Evolutionary conservation across 2,329 filamentous ascomycete genomes (phyloP).

Genomic region (Waltergamsia citrina): DNA sequence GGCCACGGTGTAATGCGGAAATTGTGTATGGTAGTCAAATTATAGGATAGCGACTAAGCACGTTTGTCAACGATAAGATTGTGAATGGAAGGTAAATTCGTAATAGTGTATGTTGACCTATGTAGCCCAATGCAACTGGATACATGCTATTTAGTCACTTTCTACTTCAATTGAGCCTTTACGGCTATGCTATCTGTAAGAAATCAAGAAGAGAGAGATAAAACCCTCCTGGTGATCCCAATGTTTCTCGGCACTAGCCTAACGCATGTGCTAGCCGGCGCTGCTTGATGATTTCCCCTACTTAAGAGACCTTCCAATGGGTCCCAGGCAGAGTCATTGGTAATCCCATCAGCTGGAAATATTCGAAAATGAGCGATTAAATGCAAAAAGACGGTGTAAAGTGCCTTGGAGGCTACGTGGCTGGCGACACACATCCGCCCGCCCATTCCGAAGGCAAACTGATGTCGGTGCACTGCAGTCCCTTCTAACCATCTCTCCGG

Average conservation of each 20-base stretch:
- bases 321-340: constrained; percentile 7
- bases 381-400: constrained; percentile 41
- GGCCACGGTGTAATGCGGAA: too few species aligned
- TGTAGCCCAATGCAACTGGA: too few species aligned
- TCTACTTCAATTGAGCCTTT: too few species aligned
- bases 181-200: too few species aligned
- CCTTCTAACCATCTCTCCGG: constrained; percentile 30
- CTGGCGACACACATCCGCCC: constrained; percentile 45
- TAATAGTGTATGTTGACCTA: too few species aligned
- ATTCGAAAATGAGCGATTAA: constrained; percentile 40
- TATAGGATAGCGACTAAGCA: too few species aligned
- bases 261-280: constrained; percentile 9
- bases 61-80: too few species aligned
- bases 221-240: constrained; percentile 7
- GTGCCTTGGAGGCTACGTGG: constrained; percentile 41
- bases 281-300: constrained; percentile 10
- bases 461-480: constrained; percentile 21
- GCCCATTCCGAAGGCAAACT: constrained; percentile 44
- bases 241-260: constrained; percentile 8
- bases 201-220: too few species aligned
- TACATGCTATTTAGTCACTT: too few species aligned
- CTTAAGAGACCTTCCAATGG: constrained; percentile 10
- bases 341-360: constrained; percentile 13
- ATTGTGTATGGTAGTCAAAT: too few species aligned
- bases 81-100: too few species aligned